Evolutionary conservation across 1,284 basidiomycete species (phyloP).

Genomic region (Tilletia setariae): DNA sequence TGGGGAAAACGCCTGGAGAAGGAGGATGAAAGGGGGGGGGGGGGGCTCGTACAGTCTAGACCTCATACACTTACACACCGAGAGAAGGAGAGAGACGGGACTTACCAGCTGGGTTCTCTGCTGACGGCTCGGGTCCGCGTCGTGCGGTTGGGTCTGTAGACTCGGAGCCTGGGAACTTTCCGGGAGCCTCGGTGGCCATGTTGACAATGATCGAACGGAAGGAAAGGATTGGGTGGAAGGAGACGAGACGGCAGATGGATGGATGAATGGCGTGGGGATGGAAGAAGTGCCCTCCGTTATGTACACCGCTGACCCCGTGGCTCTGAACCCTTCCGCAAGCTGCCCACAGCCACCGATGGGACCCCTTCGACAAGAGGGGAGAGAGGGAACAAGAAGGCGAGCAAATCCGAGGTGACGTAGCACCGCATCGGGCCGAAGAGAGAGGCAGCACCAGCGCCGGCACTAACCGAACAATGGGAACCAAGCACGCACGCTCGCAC

Average conservation of each 20-base stretch:
- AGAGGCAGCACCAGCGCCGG: too few relatives aligned
- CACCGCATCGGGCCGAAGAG: too few relatives aligned
- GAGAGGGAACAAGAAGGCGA: too few relatives aligned
- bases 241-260: background rate
- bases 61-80: too few relatives aligned
- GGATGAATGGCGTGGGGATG: background rate
- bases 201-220: background rate
- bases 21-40: conserved; percentile 3
- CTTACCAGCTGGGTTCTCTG: conserved; percentile 33
- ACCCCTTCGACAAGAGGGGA: too few relatives aligned
- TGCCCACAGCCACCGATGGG: too few relatives aligned
- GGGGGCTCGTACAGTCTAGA: background rate
- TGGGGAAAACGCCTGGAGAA: background rate
- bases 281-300: too few relatives aligned
- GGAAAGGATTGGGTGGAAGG: background rate
- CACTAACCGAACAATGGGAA: too few relatives aligned
- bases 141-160: conserved; percentile 5
- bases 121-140: conserved; percentile 28
- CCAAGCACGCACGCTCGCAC: too few relatives aligned
- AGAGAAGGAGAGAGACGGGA: conserved; percentile 1
- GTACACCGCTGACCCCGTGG: too few relatives aligned
- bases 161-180: conserved; percentile 1
- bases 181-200: conserved; percentile 1
- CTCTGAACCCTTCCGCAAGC: too few relatives aligned
- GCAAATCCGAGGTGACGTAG: too few relatives aligned